Base-by-base conservation (phyloP, 2,329 filamentous ascomycete genomes). In the Calcarisporium arbuscula region DNA sequence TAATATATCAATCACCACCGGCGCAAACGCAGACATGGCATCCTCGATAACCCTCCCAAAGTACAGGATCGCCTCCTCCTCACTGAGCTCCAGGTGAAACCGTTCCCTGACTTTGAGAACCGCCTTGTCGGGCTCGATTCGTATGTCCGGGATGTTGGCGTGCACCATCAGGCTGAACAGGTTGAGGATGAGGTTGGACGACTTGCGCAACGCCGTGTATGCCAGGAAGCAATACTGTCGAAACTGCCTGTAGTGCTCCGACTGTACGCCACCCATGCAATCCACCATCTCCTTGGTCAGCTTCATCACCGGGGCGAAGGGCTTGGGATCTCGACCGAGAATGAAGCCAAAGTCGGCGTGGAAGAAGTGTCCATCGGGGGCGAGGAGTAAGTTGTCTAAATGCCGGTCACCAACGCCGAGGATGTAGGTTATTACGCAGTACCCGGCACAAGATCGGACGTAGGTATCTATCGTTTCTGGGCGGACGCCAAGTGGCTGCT, bases 291-390 rank as follows among this genome's bases (percentile, higher is more conserved):
- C 90, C 49, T 89, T 90, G 53, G 84, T 90, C 8, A 98, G 77
- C 60, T 98, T 98, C 82, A 98, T 95, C 34, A 90, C 80, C 0
- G 92, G 92, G 0, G 92, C 90, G 54, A 98, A 96, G 0, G 92
- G 92, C 54, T 98, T 98, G 0, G 92, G 92, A 48, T 98, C 92
- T 26, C 92, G 85, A 14, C 92, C 92, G 2, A 98, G 81, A 42
- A 98, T 98, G 61, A 94, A 98, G 27, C 94, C 92, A 51, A 98
- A 98, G 58, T 98, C 92, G 19, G 90, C 89, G 57, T 98, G 92
- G 72, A 98, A 95, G 68, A 98, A 98, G 60, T 94, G 87, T 0
- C 80, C 92, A 47, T 89, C 83, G 1, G 92, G 89, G 0, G 88
- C 78, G 5, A 98, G 77, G 18, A 98, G 78, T 2, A 98, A 76